These are phyloP conservation scores for Tylopilus intermedius DNA, from an alignment of 768 basidiomycete genomes.

Conservation along the genomic window DNA sequence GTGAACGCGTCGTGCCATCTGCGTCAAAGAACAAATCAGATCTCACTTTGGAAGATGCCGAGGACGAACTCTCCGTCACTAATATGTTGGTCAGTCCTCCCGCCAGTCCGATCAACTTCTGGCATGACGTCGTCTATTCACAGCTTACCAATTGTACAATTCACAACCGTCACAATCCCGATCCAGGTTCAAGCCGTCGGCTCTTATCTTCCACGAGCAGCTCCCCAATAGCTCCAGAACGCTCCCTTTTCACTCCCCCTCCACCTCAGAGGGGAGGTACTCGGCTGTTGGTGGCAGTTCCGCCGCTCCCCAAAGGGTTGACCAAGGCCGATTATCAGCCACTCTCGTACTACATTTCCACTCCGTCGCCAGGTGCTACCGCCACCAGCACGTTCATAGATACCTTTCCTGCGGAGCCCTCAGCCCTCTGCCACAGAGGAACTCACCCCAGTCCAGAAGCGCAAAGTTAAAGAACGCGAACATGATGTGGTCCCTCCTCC, in stretches of 20 bases:
- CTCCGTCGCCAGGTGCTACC: not conserved
- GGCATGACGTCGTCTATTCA: not conserved
- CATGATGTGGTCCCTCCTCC: not conserved
- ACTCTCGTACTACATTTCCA: not conserved
- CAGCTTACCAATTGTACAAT: not conserved
- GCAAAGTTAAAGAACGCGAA: conserved; percentile 25
- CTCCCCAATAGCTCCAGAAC: conserved; percentile 9
- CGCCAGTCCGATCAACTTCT: conserved; percentile 2
- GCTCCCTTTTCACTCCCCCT: conserved; percentile 30
- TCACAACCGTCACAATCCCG: not conserved
- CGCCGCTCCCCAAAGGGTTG: conserved; percentile 19
- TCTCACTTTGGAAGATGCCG: conserved; percentile 22
- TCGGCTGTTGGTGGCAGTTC: conserved; percentile 14
- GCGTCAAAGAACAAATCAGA: conserved; percentile 5
- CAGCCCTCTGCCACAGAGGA: not conserved
- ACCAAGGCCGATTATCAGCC: conserved; percentile 20
- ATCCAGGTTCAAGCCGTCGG: conserved; percentile 6
- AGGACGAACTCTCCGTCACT: conserved; percentile 12
- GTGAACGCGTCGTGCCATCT: not conserved
- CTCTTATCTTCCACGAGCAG: not conserved
- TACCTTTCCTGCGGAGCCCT: not conserved
- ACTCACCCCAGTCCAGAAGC: not conserved
- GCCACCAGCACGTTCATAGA: not conserved
- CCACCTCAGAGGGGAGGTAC: conserved; percentile 11
- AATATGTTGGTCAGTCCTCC: conserved; percentile 18